phyloP scores from a whole-genome alignment of 495 filamentous ascomycete species.

The Penicillium macrosclerotiorum region DNA sequence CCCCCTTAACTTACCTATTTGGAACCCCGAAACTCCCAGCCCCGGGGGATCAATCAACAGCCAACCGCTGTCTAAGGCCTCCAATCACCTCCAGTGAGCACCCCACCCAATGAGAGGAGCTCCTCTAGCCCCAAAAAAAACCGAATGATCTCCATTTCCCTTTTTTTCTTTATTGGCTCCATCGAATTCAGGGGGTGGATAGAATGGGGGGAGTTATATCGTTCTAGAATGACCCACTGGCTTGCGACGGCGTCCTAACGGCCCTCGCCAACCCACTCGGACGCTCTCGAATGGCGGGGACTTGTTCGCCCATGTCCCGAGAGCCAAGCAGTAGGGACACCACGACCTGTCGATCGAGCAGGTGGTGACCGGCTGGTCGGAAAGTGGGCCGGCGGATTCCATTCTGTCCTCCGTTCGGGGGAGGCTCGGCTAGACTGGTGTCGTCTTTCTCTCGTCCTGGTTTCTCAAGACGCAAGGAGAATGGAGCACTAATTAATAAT shows the following conservation, averaged over 20 bases:
- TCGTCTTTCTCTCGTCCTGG: too few species aligned
- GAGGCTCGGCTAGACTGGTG: background rate
- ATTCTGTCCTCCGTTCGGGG: background rate
- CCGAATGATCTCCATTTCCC: background rate
- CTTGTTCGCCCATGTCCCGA: constrained; percentile 5
- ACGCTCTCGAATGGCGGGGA: too few species aligned
- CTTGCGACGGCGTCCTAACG: constrained; percentile 1
- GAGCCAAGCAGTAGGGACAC: constrained; percentile 9
- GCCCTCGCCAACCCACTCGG: too few species aligned
- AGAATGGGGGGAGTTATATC: too few species aligned
- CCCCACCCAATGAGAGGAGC: background rate
- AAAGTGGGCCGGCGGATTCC: constrained; percentile 13
- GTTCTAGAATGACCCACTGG: constrained; percentile 14
- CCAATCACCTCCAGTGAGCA: too few species aligned
- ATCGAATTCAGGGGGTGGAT: too few species aligned
- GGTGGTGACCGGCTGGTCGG: constrained; percentile 7
- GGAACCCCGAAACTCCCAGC: background rate
- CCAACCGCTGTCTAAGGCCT: too few species aligned
- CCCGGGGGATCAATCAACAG: too few species aligned
- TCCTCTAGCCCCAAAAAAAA: too few species aligned
- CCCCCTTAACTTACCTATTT: background rate
- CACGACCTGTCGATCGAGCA: constrained; percentile 2
- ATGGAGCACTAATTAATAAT: too few species aligned
- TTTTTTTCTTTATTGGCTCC: too few species aligned
- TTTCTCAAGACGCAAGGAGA: too few species aligned